These are phyloP conservation scores for Fomes fomentarius DNA, from an alignment of 1,284 basidiomycete genomes.

Conservation along the genomic window DNA sequence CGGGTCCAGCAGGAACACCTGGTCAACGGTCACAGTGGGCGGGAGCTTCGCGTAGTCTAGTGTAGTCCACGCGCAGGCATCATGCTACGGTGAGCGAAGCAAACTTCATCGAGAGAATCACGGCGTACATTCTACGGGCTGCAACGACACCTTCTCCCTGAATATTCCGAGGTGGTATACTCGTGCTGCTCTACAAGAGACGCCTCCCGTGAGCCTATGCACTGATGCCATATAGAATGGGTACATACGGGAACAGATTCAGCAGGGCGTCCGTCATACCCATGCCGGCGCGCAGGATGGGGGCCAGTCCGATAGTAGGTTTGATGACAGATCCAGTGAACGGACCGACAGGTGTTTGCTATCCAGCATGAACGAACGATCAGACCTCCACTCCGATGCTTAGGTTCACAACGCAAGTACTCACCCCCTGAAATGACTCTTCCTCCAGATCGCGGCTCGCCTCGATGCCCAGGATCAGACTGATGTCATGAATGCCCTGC, in stretches of 20 bases:
- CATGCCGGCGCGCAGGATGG: slow-evolving; percentile 90
- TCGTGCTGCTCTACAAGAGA: slow-evolving; percentile 59
- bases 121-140: slow-evolving; percentile 93
- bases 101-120: too few species aligned
- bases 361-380: slow-evolving; percentile 2
- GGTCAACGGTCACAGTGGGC: slow-evolving; percentile 73
- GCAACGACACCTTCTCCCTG: slow-evolving; percentile 87
- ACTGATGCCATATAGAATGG: neutral
- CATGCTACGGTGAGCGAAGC: too few species aligned
- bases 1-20: slow-evolving; percentile 87
- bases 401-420: slow-evolving; percentile 24
- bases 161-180: slow-evolving; percentile 93
- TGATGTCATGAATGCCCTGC: slow-evolving; percentile 72
- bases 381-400: too few species aligned
- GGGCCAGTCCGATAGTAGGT: slow-evolving; percentile 83
- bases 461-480: slow-evolving; percentile 75
- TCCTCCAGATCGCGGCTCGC: slow-evolving; percentile 69
- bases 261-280: slow-evolving; percentile 93
- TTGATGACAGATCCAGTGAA: slow-evolving; percentile 72
- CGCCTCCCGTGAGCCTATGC: neutral
- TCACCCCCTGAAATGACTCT: slow-evolving; percentile 63
- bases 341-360: slow-evolving; percentile 68
- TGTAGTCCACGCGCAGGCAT: slow-evolving; percentile 11
- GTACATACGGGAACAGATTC: slow-evolving; percentile 75
- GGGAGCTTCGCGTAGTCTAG: slow-evolving; percentile 94